These are phyloP conservation scores for Pythium oligandrum DNA, from an alignment of 352 stramenopile genomes.

Conservation along the genomic window DNA sequence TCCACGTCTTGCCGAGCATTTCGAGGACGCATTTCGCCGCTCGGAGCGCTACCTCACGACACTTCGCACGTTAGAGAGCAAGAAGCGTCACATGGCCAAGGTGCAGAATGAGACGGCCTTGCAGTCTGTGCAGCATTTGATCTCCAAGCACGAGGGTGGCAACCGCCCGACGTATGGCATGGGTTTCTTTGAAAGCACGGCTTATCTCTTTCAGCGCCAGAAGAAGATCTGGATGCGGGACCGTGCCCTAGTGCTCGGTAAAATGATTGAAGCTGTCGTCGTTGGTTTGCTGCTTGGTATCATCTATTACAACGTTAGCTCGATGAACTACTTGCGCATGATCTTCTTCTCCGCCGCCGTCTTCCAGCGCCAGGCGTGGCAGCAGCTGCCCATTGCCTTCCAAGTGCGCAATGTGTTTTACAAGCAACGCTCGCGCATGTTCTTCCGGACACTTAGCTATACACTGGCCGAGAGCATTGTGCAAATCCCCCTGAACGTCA, in stretches of 20 bases:
- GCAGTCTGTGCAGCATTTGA: slow-evolving; percentile 13
- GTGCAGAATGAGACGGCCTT: slow-evolving; percentile 5
- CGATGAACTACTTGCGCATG: slow-evolving; percentile 54
- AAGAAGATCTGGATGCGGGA: slow-evolving; percentile 48
- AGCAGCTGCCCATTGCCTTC: slow-evolving; percentile 63
- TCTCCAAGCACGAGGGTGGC: slow-evolving; percentile 11
- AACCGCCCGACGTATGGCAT: slow-evolving; percentile 12
- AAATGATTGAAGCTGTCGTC: slow-evolving; percentile 40
- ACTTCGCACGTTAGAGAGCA: slow-evolving; percentile 3
- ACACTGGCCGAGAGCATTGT: slow-evolving; percentile 47
- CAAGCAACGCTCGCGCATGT: slow-evolving; percentile 80
- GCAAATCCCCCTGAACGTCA: slow-evolving; percentile 40
- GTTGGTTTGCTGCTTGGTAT: slow-evolving; percentile 69
- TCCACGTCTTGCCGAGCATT: slow-evolving; percentile 16
- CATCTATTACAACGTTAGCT: slow-evolving; percentile 38
- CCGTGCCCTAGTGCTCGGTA: slow-evolving; percentile 32
- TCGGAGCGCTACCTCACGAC: slow-evolving; percentile 14
- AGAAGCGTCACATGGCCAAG: slow-evolving; percentile 9
- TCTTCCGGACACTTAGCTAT: slow-evolving; percentile 76
- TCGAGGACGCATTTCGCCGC: slow-evolving; percentile 20
- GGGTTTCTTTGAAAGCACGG: slow-evolving; percentile 22
- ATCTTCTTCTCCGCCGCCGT: slow-evolving; percentile 39
- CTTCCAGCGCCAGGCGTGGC: slow-evolving; percentile 52
- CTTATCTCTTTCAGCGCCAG: slow-evolving; percentile 30
- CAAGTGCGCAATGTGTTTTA: slow-evolving; percentile 81